Evolutionary conservation across 2,329 filamentous ascomycete species (phyloP).

Genomic region (Rosellinia necatrix): DNA sequence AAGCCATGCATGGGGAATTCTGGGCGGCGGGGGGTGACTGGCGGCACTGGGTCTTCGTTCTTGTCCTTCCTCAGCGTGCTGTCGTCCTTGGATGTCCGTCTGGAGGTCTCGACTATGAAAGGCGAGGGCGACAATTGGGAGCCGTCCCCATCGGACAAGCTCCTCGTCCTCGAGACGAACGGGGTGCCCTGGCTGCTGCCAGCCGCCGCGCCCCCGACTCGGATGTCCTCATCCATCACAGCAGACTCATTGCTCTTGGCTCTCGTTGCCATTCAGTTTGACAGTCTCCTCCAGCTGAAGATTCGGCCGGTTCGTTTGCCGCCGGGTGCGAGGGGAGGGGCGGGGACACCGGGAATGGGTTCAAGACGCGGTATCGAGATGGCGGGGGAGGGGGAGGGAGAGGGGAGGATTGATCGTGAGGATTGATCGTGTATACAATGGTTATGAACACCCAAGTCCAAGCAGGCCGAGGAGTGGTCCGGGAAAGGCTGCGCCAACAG

Average conservation of each 20-base stretch:
- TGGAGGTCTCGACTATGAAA: slow-evolving; percentile 57
- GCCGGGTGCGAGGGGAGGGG: not conserved
- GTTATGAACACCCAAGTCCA: too few species aligned
- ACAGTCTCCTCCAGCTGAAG: not conserved
- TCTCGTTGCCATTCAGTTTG: slow-evolving; percentile 30
- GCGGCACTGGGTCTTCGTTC: slow-evolving; percentile 43
- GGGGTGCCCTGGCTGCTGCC: slow-evolving; percentile 42
- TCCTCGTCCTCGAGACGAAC: slow-evolving; percentile 58
- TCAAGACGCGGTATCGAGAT: not conserved
- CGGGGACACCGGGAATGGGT: not conserved
- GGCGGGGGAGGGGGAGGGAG: too few species aligned
- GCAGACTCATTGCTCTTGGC: slow-evolving; percentile 34
- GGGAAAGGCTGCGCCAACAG: slow-evolving; percentile 5
- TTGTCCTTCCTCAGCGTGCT: slow-evolving; percentile 52
- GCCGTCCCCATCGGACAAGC: slow-evolving; percentile 66
- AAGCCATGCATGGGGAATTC: slow-evolving; percentile 67
- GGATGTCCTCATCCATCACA: slow-evolving; percentile 39
- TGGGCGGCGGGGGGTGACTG: slow-evolving; percentile 75
- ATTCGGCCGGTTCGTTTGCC: not conserved
- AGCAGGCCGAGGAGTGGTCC: slow-evolving; percentile 1
- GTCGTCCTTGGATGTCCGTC: slow-evolving; percentile 69
- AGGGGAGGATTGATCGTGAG: too few species aligned
- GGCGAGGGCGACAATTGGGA: slow-evolving; percentile 65
- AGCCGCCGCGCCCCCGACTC: slow-evolving; percentile 13
- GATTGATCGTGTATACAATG: too few species aligned